Evolutionary conservation across 2,329 filamentous ascomycete species (phyloP), one percentile per base, ranked within the genome.

Genomic region (Colletotrichum graminicola): DNA sequence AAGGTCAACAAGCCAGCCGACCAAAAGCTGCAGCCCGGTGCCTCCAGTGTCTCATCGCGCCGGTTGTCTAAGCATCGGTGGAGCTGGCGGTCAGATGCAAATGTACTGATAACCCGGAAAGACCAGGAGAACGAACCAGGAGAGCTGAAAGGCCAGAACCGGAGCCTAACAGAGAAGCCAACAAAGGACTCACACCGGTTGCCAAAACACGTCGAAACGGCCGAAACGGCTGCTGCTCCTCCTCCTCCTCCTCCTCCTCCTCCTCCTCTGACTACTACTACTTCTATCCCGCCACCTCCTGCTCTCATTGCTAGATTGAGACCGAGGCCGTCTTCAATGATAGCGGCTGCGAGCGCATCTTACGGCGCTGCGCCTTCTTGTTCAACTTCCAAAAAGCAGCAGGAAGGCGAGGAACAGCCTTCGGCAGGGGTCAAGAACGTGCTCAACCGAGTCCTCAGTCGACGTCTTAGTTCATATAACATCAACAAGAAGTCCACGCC

Each of bases 51-150:
- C 54, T 64, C 66, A 55, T 68, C 68, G 59, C 69, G 69, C n/a
- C 59, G 65, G 23, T 41, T 60, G 59, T 63, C 68, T 32, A 59
- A 54, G n/a, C 63, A 64, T 26, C 69, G 69, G 36, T 69, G 69
- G 69, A 72, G 69, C 41, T 72, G 65, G 69, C 69, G 69, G 45
- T 65, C 69, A 49, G 60, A 69, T 47, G n/a, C 54, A 60, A 47
- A 39, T 34, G 64, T 64, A 43, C 47, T 65, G 54, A 45, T 56
- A 1, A 69, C 65, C 47, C 23, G 47, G 26, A 60, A 72, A 57
- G 59, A 63, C 14, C 36, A 60, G n/a, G 69, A 72, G 36, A 49
- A 47, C 32, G 59, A 59, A 26, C 54, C 52, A 32, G 32, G 23
- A 41, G 60, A 60, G 21, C 26, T 18, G 45, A 51, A 56, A 23